Percentiles rank a stretch among this genome's conserved stretches.
Conservation (phyloP, 2,329 filamentous ascomycete species). For the Phialophora tarda region DNA sequence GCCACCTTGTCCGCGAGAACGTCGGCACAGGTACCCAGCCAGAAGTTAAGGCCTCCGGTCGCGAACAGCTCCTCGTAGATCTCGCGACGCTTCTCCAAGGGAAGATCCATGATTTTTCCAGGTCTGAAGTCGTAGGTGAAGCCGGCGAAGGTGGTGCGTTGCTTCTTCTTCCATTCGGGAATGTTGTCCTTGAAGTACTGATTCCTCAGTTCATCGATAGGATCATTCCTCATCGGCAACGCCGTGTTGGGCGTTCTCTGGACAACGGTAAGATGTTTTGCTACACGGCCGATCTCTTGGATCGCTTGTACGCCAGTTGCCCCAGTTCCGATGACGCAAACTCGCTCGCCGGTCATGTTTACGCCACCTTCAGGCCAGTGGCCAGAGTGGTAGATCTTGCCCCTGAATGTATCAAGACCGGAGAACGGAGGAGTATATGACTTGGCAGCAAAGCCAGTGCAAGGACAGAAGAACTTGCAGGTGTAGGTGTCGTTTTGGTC, state of each 20-base stretch:
- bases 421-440: constrained; percentile 40
- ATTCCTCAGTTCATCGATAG: constrained; percentile 45
- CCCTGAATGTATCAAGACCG: constrained; percentile 38
- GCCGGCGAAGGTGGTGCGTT: constrained; percentile 39
- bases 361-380: constrained; percentile 36
- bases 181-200: constrained; percentile 5
- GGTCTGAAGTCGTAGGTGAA: constrained; percentile 61
- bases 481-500: constrained; percentile 42
- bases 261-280: constrained; percentile 56
- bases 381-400: constrained; percentile 39
- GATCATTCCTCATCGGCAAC: constrained; percentile 62
- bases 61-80: constrained; percentile 57
- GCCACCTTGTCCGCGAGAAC: constrained; percentile 53
- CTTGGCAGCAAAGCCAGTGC: constrained; percentile 43
- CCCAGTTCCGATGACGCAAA: constrained; percentile 54
- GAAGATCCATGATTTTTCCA: constrained; percentile 47
- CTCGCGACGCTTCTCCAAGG: constrained; percentile 44
- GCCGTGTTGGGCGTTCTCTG: constrained; percentile 70
- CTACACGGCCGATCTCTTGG: constrained; percentile 48
- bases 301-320: constrained; percentile 52
- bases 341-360: constrained; percentile 44
- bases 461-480: constrained; percentile 23
- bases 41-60: constrained; percentile 60
- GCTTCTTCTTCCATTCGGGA: neutral
- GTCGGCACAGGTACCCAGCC: constrained; percentile 54